Base-by-base conservation (phyloP, 1,284 basidiomycete genomes). In the Cerioporus squamosus region DNA sequence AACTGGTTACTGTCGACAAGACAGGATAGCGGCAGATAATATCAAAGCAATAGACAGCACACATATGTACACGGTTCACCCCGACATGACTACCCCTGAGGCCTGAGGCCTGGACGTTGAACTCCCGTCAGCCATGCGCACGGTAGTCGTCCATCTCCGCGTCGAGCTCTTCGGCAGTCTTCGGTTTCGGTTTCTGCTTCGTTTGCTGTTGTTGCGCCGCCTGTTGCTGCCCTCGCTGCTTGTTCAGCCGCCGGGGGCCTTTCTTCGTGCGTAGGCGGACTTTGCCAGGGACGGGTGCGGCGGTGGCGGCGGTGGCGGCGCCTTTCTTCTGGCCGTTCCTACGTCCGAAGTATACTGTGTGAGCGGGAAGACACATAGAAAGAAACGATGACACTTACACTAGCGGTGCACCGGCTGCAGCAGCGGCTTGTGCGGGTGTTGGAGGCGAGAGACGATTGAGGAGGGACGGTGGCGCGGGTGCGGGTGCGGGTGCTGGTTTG, bases 141-240 rank as follows among this genome's bases (percentile, higher is more conserved):
- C 80, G 77, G 64, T 90, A 90, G 49, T 88, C 85, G 54, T 90
- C 88, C 84, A 90, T 90, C 70, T 90, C 88, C 69, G 79, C 77
- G 69, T 90, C 88, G 29, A 90, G 75, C 60, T 88, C 79, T 29
- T 78, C 81, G 23, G 71, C 69, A 1, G 81, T 77, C 44, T 68
- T 60, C 53, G 66, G 61, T 51, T 66, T 60, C 51, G 18, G 43
- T 8, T 53, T 55, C 20, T 38, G 44, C 18, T 59, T 53, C 29
- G 24, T 26, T 3, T 24, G 39, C 22, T 44, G 38, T 9, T 44
- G 26, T 6, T 38, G 22, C 18, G 6, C n/a, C 29, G 43, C 67
- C 67, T 43, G 70, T 46, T 44, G 39, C 17, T 59, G 61, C 17
- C 26, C 55, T 10, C 55, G 53, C 23, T 75, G 75, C 69, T 89